Conservation (phyloP, 2,329 filamentous ascomycete genomes). For the Aspergillus clavatus region DNA sequence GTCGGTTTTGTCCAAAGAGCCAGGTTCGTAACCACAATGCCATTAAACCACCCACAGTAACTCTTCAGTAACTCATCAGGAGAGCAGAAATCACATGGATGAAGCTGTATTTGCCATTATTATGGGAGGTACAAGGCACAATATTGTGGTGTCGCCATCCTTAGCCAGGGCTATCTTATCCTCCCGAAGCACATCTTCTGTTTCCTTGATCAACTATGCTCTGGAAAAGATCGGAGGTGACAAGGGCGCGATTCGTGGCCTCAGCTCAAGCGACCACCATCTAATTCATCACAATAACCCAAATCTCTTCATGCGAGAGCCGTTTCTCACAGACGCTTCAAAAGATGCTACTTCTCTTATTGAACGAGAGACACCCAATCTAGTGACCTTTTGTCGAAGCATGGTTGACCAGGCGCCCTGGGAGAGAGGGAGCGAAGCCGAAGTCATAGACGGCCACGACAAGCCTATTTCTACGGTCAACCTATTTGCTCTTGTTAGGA, state of each 20-base stretch:
- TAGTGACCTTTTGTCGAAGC: constrained; percentile 57
- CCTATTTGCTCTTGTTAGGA: constrained; percentile 50
- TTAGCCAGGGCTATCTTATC: constrained; percentile 41
- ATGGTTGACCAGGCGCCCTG: constrained; percentile 58
- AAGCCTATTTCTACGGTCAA: constrained; percentile 48
- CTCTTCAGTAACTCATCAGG: constrained; percentile 10
- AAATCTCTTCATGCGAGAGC: constrained; percentile 44
- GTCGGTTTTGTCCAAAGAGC: constrained; percentile 42
- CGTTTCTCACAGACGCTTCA: constrained; percentile 42
- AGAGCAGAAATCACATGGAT: constrained; percentile 30
- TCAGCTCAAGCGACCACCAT: constrained; percentile 31
- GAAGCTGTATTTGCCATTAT: constrained; percentile 47
- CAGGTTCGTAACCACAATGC: constrained; percentile 26
- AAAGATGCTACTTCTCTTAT: constrained; percentile 35
- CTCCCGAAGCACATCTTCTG: constrained; percentile 24
- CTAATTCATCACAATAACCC: constrained; percentile 35
- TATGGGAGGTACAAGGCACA: constrained; percentile 47
- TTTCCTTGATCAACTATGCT: constrained; percentile 29
- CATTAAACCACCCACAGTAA: neutral
- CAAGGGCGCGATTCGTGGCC: constrained; percentile 31
- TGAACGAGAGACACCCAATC: constrained; percentile 47
- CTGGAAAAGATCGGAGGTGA: constrained; percentile 44
- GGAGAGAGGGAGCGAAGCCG: constrained; percentile 52
- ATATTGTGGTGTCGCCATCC: constrained; percentile 47
- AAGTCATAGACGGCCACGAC: constrained; percentile 37